Conservation (phyloP, 2,329 filamentous ascomycete species). For the Stemphylium vesicarium region DNA sequence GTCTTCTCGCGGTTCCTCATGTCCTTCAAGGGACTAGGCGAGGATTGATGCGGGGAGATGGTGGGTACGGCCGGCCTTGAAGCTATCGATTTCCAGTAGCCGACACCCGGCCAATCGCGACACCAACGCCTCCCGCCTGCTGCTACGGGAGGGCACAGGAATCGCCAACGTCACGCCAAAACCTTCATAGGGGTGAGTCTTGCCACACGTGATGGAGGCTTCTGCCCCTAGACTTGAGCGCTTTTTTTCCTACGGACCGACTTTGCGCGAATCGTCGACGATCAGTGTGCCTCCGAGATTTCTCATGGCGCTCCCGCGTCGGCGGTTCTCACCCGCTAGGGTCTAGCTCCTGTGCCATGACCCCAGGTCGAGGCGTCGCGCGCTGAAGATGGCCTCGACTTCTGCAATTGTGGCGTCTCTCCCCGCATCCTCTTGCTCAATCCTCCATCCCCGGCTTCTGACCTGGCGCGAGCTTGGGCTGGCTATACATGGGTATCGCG, state of each 20-base stretch:
- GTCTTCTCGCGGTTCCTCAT: not conserved
- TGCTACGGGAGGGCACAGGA: not conserved
- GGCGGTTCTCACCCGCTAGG: conserved; percentile 27
- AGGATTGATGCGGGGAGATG: conserved; percentile 15
- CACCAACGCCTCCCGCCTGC: not conserved
- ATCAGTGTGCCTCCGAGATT: not conserved
- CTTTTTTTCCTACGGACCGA: conserved; percentile 22
- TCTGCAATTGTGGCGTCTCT: conserved; percentile 21
- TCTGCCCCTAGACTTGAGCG: not conserved
- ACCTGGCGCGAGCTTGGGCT: conserved; percentile 25
- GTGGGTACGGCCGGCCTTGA: conserved; percentile 7
- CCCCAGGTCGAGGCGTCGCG: conserved; percentile 11
- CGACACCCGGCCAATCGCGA: conserved; percentile 28
- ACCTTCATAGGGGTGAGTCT: not conserved
- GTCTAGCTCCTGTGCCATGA: conserved; percentile 16
- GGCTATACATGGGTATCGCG: conserved; percentile 16
- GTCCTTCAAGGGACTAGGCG: conserved; percentile 15
- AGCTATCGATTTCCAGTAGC: conserved; percentile 15
- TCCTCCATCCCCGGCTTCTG: conserved; percentile 22
- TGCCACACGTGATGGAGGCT: conserved; percentile 5
- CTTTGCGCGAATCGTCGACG: conserved; percentile 14
- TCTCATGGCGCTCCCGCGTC: conserved; percentile 12
- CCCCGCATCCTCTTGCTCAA: conserved; percentile 33
- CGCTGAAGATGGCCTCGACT: conserved; percentile 10
- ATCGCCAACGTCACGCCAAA: not conserved